Percentiles rank a stretch among this genome's conserved stretches.
Conservation (phyloP, 352 stramenopile genomes). For the Phytopythium kandeliae region DNA sequence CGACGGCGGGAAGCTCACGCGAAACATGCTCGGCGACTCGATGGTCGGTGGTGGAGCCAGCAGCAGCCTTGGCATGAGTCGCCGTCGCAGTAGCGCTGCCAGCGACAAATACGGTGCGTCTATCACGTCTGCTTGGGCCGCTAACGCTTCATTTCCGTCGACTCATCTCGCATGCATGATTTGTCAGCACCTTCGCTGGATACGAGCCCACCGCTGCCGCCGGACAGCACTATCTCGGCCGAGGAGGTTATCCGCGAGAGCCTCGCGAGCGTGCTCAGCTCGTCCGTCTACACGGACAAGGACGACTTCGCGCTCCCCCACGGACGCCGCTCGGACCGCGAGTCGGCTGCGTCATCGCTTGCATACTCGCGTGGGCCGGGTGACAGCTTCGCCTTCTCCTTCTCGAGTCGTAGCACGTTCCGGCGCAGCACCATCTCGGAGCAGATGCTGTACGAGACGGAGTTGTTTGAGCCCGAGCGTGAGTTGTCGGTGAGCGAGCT, state of each 20-base stretch:
- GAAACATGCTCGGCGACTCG: constrained; percentile 45
- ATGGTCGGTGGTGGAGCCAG: constrained; percentile 4
- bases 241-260: constrained; percentile 86
- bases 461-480: constrained; percentile 77
- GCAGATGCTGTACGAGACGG: constrained; percentile 80
- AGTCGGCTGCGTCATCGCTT: constrained; percentile 34
- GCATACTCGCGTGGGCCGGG: constrained; percentile 6
- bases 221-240: constrained; percentile 77
- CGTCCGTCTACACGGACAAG: constrained; percentile 63
- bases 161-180: background rate
- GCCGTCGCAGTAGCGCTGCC: constrained; percentile 22
- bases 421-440: constrained; percentile 76
- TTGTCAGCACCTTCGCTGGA: constrained; percentile 37
- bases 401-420: constrained; percentile 77
- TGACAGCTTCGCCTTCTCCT: constrained; percentile 57
- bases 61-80: constrained; percentile 5
- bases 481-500: constrained; percentile 68
- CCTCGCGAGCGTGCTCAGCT: constrained; percentile 71
- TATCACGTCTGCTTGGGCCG: constrained; percentile 3
- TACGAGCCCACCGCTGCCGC: constrained; percentile 59
- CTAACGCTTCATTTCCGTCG: background rate
- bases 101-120: constrained; percentile 36
- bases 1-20: constrained; percentile 23
- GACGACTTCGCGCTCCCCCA: constrained; percentile 50
- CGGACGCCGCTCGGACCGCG: constrained; percentile 17